phyloP scores from a whole-genome alignment of 306 rosid genomes.

The Fragaria nilgerrensis region DNA sequence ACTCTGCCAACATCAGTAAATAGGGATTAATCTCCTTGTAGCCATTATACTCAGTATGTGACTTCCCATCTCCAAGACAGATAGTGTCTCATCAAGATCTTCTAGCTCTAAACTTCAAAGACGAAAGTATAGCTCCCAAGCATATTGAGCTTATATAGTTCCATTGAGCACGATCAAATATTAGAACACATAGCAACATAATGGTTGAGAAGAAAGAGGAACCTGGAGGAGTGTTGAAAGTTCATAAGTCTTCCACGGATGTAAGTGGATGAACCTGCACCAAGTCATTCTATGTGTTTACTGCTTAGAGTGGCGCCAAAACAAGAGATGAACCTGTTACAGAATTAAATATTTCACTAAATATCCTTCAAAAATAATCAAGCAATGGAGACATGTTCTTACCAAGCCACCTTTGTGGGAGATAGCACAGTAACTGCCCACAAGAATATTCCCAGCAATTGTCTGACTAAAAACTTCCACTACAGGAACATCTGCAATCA shows the following conservation, averaged over 20 bases:
- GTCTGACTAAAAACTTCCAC: constrained; percentile 96
- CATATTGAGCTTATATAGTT: no score
- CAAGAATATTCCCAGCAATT: constrained; percentile 83
- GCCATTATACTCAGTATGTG: no score
- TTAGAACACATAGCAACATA: no score
- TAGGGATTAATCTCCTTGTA: no score
- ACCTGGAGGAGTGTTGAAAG: constrained; percentile 93
- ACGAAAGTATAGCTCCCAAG: no score
- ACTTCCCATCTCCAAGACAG: no score
- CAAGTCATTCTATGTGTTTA: not conserved
- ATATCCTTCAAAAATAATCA: not conserved
- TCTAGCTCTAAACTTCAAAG: no score
- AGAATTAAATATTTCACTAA: not conserved
- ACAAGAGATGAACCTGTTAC: not conserved
- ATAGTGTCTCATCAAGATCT: no score
- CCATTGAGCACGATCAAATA: no score
- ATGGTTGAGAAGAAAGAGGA: constrained; percentile 39
- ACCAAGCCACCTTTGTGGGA: constrained; percentile 94
- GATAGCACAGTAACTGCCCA: constrained; percentile 86
- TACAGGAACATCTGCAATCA: constrained; percentile 89
- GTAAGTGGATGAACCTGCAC: constrained; percentile 92
- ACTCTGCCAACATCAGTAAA: no score
- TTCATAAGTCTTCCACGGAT: constrained; percentile 83
- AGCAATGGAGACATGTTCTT: constrained; percentile 10
- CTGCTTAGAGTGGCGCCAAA: no score